Conservation (phyloP, 1,284 basidiomycete genomes). For the Ganoderma resinaceum region DNA sequence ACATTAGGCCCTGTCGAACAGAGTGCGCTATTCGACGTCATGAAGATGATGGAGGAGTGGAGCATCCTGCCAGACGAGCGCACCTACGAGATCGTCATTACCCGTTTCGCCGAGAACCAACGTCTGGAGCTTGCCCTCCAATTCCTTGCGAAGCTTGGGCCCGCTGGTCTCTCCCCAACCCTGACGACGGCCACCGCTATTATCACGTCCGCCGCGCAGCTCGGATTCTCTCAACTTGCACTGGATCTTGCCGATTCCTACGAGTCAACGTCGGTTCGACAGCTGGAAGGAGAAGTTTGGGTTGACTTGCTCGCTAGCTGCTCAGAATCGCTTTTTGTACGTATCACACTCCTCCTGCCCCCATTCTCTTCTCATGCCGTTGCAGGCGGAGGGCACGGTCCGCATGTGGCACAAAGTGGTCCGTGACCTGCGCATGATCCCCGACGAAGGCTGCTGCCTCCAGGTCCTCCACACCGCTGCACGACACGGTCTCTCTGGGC, state of each 20-base stretch:
- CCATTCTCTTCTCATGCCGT: neutral
- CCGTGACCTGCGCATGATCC: conserved; percentile 56
- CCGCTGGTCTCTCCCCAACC: conserved; percentile 53
- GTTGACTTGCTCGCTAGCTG: conserved; percentile 63
- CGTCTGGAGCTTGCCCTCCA: conserved; percentile 73
- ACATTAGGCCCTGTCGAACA: conserved; percentile 26
- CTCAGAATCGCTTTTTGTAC: conserved; percentile 66
- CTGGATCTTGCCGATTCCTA: conserved; percentile 68
- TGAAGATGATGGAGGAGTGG: conserved; percentile 56
- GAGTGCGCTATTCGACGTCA: conserved; percentile 37
- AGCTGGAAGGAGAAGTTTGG: conserved; percentile 63
- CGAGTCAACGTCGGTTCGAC: conserved; percentile 60
- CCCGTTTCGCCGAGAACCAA: conserved; percentile 49
- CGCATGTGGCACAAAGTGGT: conserved; percentile 71
- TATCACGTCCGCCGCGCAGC: conserved; percentile 54
- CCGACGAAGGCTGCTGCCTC: conserved; percentile 79
- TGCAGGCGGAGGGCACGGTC: conserved; percentile 70
- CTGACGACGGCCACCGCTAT: conserved; percentile 56
- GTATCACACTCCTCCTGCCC: conserved; percentile 38
- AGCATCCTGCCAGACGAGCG: conserved; percentile 54
- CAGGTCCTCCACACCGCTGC: conserved; percentile 77
- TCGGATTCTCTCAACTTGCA: conserved; percentile 67
- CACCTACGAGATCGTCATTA: conserved; percentile 63
- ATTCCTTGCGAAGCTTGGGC: conserved; percentile 58
- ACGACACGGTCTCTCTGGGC: conserved; percentile 69